Base-by-base conservation (phyloP, 2,329 filamentous ascomycete genomes). In the Pseudocercospora fijiensis region DNA sequence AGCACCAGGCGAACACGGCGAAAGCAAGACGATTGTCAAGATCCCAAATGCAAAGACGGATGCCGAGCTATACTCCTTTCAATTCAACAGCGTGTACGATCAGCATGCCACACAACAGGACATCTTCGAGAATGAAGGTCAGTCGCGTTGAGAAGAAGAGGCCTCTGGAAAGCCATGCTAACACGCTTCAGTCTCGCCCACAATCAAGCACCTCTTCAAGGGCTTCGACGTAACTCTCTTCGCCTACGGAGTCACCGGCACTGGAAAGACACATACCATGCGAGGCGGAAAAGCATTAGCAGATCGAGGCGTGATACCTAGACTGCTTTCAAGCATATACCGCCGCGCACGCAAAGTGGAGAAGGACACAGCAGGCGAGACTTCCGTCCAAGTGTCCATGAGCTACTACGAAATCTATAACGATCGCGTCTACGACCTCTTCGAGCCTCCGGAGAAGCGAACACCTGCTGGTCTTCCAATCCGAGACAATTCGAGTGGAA, bases 231-330 rank as follows among this genome's bases (percentile, higher is more conserved):
- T 99, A 64, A 99, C 95, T 3, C 86, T 99, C 43, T 83, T 99
- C 73, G 95, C 95, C 47, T 99, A 99, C 74, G 95, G 95, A 69
- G 95, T 99, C 80, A 99, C 95, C 18, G 96, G 95, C 60, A 93
- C 95, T 5, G 95, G 95, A 71, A 99, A 99, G 80, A 98, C 95
- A 4, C 97, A 96, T 76, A 99, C 95, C 0, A 99, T 99, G 95
- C 65, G 70, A 69, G 76, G 69, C 69, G 71, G 66, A 85, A 91
- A 65, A 85, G 83, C 67, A 88, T 87, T 60, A 89, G 89, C 75
- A 22, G 74, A 71, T 89, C 78, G 95, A 61, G 71, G 72, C 90
- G 90, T 45, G 89, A 93, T 66, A 75, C 82, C 9, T 76, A 76
- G 66, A 75, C 82, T 70, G 75, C 76, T 71, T 71, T 75, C 69